Evolutionary conservation across 768 basidiomycete species (phyloP).

Genomic region (Tricholoma flavovirens): DNA sequence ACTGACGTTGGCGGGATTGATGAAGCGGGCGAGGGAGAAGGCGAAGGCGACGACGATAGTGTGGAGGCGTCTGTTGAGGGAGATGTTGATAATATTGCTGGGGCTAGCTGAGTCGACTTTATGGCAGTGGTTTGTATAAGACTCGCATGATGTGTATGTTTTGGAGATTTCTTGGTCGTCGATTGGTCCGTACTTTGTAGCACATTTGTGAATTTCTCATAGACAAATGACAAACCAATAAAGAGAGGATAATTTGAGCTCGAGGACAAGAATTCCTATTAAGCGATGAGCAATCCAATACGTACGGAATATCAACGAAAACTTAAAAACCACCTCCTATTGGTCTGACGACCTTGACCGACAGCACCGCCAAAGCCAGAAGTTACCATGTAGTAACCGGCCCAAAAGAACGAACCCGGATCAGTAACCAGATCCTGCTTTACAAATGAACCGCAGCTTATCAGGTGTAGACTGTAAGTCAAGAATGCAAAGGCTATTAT

Average conservation of each 20-base stretch:
- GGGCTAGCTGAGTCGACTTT: not conserved
- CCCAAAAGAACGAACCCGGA: too few species aligned
- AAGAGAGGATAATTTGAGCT: not conserved
- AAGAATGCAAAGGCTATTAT: not conserved
- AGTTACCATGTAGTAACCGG: too few species aligned
- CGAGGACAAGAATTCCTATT: too few species aligned
- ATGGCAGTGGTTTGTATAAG: not conserved
- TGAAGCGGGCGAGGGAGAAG: slow-evolving; percentile 24
- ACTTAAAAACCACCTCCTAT: too few species aligned
- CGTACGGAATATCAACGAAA: too few species aligned
- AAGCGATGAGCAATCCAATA: too few species aligned
- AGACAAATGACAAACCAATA: not conserved
- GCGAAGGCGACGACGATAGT: slow-evolving; percentile 24
- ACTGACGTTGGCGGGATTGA: slow-evolving; percentile 12
- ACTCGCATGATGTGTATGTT: not conserved
- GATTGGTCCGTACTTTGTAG: not conserved
- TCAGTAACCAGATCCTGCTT: too few species aligned
- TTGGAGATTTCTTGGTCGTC: not conserved
- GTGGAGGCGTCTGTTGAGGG: slow-evolving; percentile 21
- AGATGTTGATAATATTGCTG: slow-evolving; percentile 28
- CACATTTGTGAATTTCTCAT: not conserved
- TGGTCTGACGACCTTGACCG: too few species aligned
- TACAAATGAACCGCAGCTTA: too few species aligned
- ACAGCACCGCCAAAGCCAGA: too few species aligned
- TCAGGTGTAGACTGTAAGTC: not conserved